Evolutionary conservation across 1,284 basidiomycete genomes (phyloP), one percentile per base, ranked within the genome.

Genomic region (Trichosporon coremiiforme): DNA sequence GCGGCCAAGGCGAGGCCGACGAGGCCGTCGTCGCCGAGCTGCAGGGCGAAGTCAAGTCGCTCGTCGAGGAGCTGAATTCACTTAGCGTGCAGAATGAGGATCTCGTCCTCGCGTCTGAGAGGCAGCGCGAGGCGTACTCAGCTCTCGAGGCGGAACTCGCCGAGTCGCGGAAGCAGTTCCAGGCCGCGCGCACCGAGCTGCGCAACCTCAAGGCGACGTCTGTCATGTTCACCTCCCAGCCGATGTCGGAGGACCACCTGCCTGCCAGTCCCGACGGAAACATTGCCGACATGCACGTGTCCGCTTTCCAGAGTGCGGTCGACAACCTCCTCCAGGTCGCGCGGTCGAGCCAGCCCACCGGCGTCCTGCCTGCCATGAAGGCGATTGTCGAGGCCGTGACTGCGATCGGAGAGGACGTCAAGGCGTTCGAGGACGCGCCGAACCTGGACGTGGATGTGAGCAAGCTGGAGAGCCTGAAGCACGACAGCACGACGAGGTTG

Each of bases 101-200:
- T 78, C 86, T 98, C 63, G 89, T 93, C 86, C 87, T 87, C 0
- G 90, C 91, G 38, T 90, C 92, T 74, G 96, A 98, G 74, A 87
- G 89, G 17, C 94, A 97, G 78, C 85, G 90, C 22, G 85, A 85
- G 17, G 85, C 90, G 41, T 93, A 95, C 70, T 90, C 89, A 20
- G 91, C 94, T 72, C 86, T 97, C 53, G 91, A 95, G 77, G 85
- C 84, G 33, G 93, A 95, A 78, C 86, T 94, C 41, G 92, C 91
- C 78, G 93, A 94, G 73, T 97, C 94, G 85, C 96, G 94, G 83
- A 90, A 91, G 77, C 94, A 95, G 84, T 97, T 95, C 79, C 94
- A 98, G 82, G 88, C 90, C 68, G 93, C 93, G 1, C 95, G 97
- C 86, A 95, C 94, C 0, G 96, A 99, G 84, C 84, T 99, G 71